Evolutionary conservation across 2,329 filamentous ascomycete species (phyloP).

Genomic region (Cryphonectria radicalis): DNA sequence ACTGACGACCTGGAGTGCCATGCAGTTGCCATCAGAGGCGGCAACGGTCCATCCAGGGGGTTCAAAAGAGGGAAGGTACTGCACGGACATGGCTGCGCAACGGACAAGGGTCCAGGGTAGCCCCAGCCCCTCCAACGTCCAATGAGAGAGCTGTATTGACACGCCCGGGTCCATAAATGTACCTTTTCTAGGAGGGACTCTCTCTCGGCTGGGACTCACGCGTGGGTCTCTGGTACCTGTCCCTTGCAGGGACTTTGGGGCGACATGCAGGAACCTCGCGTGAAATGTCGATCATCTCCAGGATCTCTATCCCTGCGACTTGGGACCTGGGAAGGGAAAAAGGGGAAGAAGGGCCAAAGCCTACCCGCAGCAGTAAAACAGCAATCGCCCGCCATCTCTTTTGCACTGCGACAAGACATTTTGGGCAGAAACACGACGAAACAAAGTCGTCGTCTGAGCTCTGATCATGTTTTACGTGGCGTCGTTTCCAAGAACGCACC

Average conservation of each 20-base stretch:
- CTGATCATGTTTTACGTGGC: background rate
- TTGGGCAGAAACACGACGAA: background rate
- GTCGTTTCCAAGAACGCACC: background rate
- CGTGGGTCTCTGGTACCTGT: constrained; percentile 5
- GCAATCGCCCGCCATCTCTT: background rate
- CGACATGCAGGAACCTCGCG: constrained; percentile 13
- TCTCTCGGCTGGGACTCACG: constrained; percentile 4
- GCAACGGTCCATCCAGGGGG: background rate
- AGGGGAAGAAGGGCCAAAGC: background rate
- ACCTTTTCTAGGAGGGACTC: constrained; percentile 5
- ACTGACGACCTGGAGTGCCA: background rate
- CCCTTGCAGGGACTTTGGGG: constrained; percentile 11
- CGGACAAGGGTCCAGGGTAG: background rate
- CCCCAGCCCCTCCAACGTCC: background rate
- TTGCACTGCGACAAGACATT: background rate
- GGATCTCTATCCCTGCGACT: background rate
- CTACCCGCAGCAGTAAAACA: background rate
- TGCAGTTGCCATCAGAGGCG: background rate
- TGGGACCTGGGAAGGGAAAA: background rate
- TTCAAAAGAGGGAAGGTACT: background rate
- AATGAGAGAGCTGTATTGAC: background rate
- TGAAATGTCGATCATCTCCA: constrained; percentile 1
- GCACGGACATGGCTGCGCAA: constrained; percentile 3
- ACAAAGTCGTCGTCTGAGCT: constrained; percentile 3
- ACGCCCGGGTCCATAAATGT: background rate